Evolutionary conservation across 768 basidiomycete species (phyloP).

Genomic region (Macrolepiota albuminosa): DNA sequence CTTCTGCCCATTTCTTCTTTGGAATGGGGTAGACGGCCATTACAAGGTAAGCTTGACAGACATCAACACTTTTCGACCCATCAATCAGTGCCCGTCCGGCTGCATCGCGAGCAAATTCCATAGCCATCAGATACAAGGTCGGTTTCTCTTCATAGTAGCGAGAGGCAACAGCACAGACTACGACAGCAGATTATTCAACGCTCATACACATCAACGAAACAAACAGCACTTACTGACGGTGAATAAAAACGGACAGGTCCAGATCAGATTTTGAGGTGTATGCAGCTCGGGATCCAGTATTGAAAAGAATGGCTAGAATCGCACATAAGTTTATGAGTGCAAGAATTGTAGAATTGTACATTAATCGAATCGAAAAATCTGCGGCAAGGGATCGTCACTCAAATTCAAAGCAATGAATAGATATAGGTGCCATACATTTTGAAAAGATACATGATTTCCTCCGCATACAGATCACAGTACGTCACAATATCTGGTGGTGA

Average conservation of each 20-base stretch:
- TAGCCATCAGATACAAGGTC: slow-evolving; percentile 50
- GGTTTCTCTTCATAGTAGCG: slow-evolving; percentile 56
- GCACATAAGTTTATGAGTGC: slow-evolving; percentile 19
- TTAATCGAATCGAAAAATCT: slow-evolving; percentile 55
- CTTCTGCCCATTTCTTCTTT: slow-evolving; percentile 63
- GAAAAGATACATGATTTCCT: slow-evolving; percentile 49
- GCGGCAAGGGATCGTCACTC: not conserved
- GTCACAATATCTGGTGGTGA: slow-evolving; percentile 42
- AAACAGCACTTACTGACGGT: slow-evolving; percentile 46
- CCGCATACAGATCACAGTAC: slow-evolving; percentile 43
- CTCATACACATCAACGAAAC: not conserved
- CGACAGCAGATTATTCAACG: not conserved
- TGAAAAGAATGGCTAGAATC: slow-evolving; percentile 47
- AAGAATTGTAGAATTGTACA: slow-evolving; percentile 25
- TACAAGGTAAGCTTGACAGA: slow-evolving; percentile 72
- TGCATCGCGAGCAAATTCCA: slow-evolving; percentile 57
- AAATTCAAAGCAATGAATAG: not conserved
- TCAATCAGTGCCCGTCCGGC: slow-evolving; percentile 58
- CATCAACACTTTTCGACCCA: slow-evolving; percentile 65
- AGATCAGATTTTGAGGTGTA: slow-evolving; percentile 47
- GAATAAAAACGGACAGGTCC: slow-evolving; percentile 54
- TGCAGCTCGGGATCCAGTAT: slow-evolving; percentile 55
- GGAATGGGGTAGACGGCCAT: slow-evolving; percentile 60
- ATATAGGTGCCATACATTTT: slow-evolving; percentile 34
- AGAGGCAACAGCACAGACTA: slow-evolving; percentile 69